Evolutionary conservation across 495 filamentous ascomycete species (phyloP), one percentile per base, ranked within the genome.

Genomic region (Niebla homalea): DNA sequence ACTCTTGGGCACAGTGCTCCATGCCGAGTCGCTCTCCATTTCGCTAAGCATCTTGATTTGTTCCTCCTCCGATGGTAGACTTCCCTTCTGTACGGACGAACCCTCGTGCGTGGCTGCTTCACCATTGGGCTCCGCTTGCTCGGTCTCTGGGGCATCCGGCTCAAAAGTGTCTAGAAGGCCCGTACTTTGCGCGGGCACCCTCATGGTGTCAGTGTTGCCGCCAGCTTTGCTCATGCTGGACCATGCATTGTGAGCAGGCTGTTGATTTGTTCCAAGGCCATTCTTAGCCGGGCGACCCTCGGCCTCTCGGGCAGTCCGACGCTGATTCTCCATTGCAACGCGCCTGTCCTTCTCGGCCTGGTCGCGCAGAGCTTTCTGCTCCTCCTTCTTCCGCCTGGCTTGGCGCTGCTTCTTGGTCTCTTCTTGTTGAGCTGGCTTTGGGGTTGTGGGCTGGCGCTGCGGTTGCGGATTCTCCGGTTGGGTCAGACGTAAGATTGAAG

Each of bases 371-470:
- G 73, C 65, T 71, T 86, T 86, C 48, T 76, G 74, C 38, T 76
- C 78, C 67, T 93, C 87, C 45, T 75, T 79, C 76, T 90, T 94
- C 63, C 79, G 73, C 35, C 78, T 75, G 67, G 92, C 85, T 70
- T 92, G 86, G 44, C 88, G 80, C 68, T 90, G 85, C 73, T 93
- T 94, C 81, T 94, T 93, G 22, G 81, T 84, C 67, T 89, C 84
- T 12, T 71, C 74, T 46, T 66, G 64, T 51, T 79, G 71, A 60
- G 74, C 70, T 49, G 69, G 57, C 70, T 83, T 84, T 61, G 74
- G 68, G 64, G 81, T 75, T 70, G 81, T 83, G 40, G 77, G 65
- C 57, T 78, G 75, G 39, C 68, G 68, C 15, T 20, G 21, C 14
- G 43, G 55, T 46, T 53, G 51, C 40, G 74, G 72, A 55, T 83